A percentile compares a stretch with the other conserved stretches of the same genome.
Evolutionary conservation across 768 basidiomycete genomes (phyloP).

Genomic region (Cystofilobasidium bisporidii): DNA sequence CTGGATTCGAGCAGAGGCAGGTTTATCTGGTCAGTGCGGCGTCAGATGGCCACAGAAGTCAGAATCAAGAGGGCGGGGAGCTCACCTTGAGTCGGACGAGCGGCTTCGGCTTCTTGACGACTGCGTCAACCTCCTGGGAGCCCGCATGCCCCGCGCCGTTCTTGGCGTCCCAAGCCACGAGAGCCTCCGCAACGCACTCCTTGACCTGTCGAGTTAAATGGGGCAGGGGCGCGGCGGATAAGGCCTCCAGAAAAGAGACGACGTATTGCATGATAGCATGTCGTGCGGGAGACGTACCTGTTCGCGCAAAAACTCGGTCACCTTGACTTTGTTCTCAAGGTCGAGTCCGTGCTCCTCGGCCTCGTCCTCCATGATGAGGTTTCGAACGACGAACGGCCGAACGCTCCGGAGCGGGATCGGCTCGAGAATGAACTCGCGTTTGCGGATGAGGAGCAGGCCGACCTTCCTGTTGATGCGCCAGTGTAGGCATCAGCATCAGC

Average conservation of each 20-base stretch:
- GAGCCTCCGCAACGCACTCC: slow-evolving; percentile 23
- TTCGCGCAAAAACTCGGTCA: slow-evolving; percentile 66
- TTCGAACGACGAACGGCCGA: slow-evolving; percentile 84
- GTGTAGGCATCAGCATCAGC: neutral
- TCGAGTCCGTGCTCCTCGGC: slow-evolving; percentile 58
- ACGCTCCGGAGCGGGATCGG: slow-evolving; percentile 84
- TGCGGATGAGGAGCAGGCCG: slow-evolving; percentile 75
- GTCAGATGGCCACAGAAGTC: neutral
- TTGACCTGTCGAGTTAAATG: slow-evolving; percentile 17
- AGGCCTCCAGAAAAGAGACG: too few relatives aligned
- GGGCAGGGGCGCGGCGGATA: too few relatives aligned
- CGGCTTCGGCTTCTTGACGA: slow-evolving; percentile 16
- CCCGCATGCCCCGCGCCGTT: neutral
- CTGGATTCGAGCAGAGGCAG: slow-evolving; percentile 37
- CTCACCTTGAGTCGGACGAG: slow-evolving; percentile 25
- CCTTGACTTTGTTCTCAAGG: slow-evolving; percentile 67
- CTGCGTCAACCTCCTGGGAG: neutral
- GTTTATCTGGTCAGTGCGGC: too few relatives aligned
- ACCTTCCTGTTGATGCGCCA: slow-evolving; percentile 57
- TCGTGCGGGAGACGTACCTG: slow-evolving; percentile 45
- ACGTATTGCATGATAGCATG: too few relatives aligned
- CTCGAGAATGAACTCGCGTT: slow-evolving; percentile 73
- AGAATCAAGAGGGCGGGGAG: neutral
- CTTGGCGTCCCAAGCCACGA: slow-evolving; percentile 20
- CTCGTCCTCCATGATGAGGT: slow-evolving; percentile 61